Conservation (phyloP, 2,329 filamentous ascomycete genomes). For the Aspergillus glaucus region DNA sequence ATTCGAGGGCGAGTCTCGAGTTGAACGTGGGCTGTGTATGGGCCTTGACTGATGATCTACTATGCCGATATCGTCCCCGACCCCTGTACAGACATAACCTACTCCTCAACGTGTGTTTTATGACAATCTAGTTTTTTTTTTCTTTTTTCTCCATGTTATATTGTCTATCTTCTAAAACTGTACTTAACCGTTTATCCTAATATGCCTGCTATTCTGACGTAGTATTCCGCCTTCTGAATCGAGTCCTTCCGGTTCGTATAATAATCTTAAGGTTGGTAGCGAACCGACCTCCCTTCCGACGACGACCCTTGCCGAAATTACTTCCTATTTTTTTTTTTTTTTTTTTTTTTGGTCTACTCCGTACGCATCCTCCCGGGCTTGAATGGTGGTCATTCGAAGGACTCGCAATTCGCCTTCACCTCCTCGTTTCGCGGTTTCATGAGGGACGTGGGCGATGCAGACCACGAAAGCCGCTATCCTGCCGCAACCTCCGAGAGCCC, state of each 20-base stretch:
- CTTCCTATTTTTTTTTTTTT: not conserved
- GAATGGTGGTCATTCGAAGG: not conserved
- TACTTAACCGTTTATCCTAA: not conserved
- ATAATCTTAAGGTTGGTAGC: not conserved
- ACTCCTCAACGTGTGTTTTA: too few relatives aligned
- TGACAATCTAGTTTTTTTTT: too few relatives aligned
- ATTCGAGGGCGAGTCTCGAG: too few relatives aligned
- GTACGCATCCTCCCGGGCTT: too few relatives aligned
- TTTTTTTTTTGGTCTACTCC: too few relatives aligned
- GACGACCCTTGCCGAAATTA: slow-evolving; percentile 1
- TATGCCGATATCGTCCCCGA: too few relatives aligned
- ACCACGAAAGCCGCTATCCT: slow-evolving; percentile 11
- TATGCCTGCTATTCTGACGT: not conserved
- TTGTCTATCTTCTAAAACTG: too few relatives aligned
- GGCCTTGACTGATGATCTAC: too few relatives aligned
- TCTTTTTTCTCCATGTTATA: too few relatives aligned
- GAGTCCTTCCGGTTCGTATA: not conserved
- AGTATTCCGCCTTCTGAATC: not conserved
- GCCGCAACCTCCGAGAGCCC: slow-evolving; percentile 17
- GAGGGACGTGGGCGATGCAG: slow-evolving; percentile 21
- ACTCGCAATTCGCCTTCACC: not conserved
- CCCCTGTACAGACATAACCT: too few relatives aligned
- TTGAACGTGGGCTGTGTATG: too few relatives aligned
- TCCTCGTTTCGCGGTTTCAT: not conserved
- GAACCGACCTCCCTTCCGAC: not conserved